Evolutionary conservation across 495 filamentous ascomycete species (phyloP).

Genomic region (Trichoderma asperelloides): DNA sequence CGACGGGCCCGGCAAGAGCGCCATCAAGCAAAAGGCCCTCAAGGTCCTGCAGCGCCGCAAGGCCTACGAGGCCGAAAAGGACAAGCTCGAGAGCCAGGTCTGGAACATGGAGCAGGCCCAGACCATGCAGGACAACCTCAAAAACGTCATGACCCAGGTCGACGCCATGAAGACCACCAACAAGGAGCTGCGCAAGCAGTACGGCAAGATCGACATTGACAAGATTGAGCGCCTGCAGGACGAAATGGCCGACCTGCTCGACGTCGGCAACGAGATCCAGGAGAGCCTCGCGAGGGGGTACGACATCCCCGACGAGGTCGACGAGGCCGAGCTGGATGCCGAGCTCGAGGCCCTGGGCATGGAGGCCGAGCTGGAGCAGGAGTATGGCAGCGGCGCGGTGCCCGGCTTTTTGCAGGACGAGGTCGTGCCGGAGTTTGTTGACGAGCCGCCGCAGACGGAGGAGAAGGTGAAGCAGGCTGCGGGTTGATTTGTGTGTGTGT

Average conservation of each 20-base stretch:
- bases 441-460: conserved; percentile 57
- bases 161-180: conserved; percentile 96
- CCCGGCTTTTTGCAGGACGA: conserved; percentile 85
- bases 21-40: conserved; percentile 87
- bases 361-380: conserved; percentile 68
- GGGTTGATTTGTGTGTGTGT: conserved; percentile 22
- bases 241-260: conserved; percentile 97
- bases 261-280: conserved; percentile 97
- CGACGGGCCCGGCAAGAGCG: conserved; percentile 88
- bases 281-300: conserved; percentile 91
- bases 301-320: conserved; percentile 93
- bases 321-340: conserved; percentile 94
- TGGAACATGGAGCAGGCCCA: conserved; percentile 99
- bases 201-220: conserved; percentile 93
- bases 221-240: conserved; percentile 98
- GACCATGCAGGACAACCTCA: conserved; percentile 98
- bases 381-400: conserved; percentile 49
- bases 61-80: conserved; percentile 88
- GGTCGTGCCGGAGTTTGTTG: conserved; percentile 76
- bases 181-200: conserved; percentile 88
- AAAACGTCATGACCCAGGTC: conserved; percentile 97
- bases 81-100: conserved; percentile 87
- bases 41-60: conserved; percentile 95
- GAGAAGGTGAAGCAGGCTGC: conserved; percentile 76
- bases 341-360: conserved; percentile 91